Evolutionary conservation across 73 alveolate species (phyloP), one percentile per base, ranked within the genome.

Genomic region (Paramecium sonneborni): DNA sequence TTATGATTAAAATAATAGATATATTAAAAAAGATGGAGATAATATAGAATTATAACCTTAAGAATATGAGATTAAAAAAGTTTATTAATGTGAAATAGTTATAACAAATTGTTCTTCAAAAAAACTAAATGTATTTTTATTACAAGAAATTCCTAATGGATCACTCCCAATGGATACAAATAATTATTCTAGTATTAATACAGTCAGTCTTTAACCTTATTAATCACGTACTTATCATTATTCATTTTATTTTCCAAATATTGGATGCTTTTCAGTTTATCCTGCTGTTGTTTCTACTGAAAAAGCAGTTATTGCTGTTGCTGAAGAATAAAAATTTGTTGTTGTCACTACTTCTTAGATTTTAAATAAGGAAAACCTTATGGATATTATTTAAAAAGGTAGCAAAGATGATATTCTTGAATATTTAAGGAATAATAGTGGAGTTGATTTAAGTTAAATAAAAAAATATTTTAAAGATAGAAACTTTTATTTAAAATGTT

Each of bases 211-310:
- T 96, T 95, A 34, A 68, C 58, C 37, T 21, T 52, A 52, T 52
- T 18, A 52, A 52, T 52, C 68, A 52, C 34, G 30, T 21, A 52
- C 43, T 85, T 92, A 28, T 10, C 58, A 28, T 84, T 95, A 21
- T 85, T 76, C 62, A 98, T 97, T 96, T 86, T 98, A 98, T 92
- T 98, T 98, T 97, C 99, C 99, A 30, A 74, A 88, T 44, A 89
- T 34, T 34, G 99, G 99, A 18, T 46, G 20, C 37, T 97, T 76
- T 90, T 82, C 86, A 18, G 97, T 94, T 84, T 92, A 93, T 93
- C 99, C 98, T 70, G 96, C 98, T 5, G 88, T 92, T 56, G 95
- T 96, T 23, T 89, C 96, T 10, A 57, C 91, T 43, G 95, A 97
- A 28, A 96, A 95, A 58, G 88, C 68, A 24, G 96, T 97, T 6